These are phyloP conservation scores for Stephanodiscus minutulus DNA, from an alignment of 108 stramenopile genomes.

Conservation along the genomic window DNA sequence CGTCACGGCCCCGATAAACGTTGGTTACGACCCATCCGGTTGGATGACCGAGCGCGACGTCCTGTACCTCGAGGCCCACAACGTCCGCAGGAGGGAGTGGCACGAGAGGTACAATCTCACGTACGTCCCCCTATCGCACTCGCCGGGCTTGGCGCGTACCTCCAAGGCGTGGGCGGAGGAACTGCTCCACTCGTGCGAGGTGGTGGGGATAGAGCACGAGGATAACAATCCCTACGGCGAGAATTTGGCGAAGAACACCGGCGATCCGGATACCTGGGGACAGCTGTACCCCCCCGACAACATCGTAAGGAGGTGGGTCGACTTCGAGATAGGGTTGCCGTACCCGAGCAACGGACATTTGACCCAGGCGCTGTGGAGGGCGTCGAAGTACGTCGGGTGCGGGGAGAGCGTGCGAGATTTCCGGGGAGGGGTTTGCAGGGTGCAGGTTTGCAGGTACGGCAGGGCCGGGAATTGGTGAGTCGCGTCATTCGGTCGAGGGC, in stretches of 20 bases:
- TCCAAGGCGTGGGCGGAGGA: slow-evolving; percentile 45
- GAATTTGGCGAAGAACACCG: slow-evolving; percentile 49
- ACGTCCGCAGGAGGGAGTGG: slow-evolving; percentile 43
- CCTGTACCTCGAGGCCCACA: slow-evolving; percentile 44
- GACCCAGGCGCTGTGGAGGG: slow-evolving; percentile 46
- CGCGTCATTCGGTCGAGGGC: not conserved
- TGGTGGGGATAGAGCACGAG: slow-evolving; percentile 43
- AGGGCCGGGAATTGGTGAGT: slow-evolving; percentile 46
- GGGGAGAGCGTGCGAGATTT: slow-evolving; percentile 35
- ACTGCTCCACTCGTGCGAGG: slow-evolving; percentile 32
- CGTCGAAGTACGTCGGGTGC: slow-evolving; percentile 39
- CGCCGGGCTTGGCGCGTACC: slow-evolving; percentile 30
- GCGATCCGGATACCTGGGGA: slow-evolving; percentile 37
- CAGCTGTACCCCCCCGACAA: slow-evolving; percentile 40
- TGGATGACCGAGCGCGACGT: slow-evolving; percentile 34
- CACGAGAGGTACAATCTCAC: slow-evolving; percentile 37
- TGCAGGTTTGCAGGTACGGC: slow-evolving; percentile 50
- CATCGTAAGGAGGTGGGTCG: slow-evolving; percentile 47
- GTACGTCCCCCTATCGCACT: slow-evolving; percentile 37
- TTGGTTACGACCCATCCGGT: slow-evolving; percentile 33
- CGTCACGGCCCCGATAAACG: slow-evolving; percentile 25
- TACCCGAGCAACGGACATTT: slow-evolving; percentile 50
- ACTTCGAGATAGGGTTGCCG: slow-evolving; percentile 36
- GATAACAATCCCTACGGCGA: slow-evolving; percentile 29
- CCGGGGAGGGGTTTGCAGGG: slow-evolving; percentile 33